These are phyloP conservation scores for Monosporascus sp. DNA, from an alignment of 2,329 filamentous ascomycete genomes.

Conservation along the genomic window DNA sequence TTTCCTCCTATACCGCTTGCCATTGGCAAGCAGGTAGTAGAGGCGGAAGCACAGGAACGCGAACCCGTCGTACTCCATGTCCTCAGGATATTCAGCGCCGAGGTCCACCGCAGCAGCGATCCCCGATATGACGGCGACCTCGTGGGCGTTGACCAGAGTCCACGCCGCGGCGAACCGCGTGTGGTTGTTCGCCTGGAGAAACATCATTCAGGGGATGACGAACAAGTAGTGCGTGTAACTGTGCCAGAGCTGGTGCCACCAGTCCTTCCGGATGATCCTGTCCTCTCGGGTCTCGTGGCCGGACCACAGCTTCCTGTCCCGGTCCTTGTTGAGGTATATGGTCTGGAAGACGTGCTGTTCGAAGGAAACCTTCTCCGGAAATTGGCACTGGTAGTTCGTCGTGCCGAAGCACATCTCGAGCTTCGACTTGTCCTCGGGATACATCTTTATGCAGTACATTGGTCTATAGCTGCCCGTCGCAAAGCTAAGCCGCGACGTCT, in stretches of 20 bases:
- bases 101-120: constrained; percentile 64
- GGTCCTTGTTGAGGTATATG: constrained; percentile 53
- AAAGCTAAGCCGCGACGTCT: constrained; percentile 32
- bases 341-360: constrained; percentile 35
- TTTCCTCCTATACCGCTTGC: constrained; percentile 51
- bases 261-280: constrained; percentile 52
- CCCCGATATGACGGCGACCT: constrained; percentile 62
- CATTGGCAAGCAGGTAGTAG: constrained; percentile 56
- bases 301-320: constrained; percentile 48
- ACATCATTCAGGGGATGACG: constrained; percentile 61
- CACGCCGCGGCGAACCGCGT: constrained; percentile 59
- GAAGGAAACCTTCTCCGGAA: constrained; percentile 42
- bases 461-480: constrained; percentile 39
- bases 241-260: constrained; percentile 59
- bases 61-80: constrained; percentile 57
- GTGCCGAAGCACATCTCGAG: constrained; percentile 50
- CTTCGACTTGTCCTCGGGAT: constrained; percentile 44
- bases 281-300: constrained; percentile 46
- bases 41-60: constrained; percentile 55
- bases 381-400: constrained; percentile 54
- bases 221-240: constrained; percentile 52
- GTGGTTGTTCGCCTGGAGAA: constrained; percentile 54
- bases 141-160: constrained; percentile 64
- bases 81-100: constrained; percentile 58
- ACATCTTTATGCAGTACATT: constrained; percentile 55